Conservation (phyloP, 2,329 filamentous ascomycete species). For the Cladosporium colombiae region DNA sequence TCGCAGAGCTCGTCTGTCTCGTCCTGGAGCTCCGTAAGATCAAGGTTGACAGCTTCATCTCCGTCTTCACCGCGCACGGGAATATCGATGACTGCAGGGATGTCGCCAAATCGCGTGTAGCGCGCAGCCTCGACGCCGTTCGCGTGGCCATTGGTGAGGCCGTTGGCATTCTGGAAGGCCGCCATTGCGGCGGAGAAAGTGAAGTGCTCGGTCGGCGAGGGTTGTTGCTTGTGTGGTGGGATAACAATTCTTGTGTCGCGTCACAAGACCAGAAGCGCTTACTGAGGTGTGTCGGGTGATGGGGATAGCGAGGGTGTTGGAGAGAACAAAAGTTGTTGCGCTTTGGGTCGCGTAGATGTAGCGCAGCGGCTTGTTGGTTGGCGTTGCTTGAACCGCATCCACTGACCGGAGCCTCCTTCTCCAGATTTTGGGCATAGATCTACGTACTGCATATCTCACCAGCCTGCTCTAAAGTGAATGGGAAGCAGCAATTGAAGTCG, state of each 20-base stretch:
- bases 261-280: not conserved
- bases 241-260: not conserved
- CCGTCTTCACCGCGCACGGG: slow-evolving; percentile 63
- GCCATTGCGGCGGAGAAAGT: slow-evolving; percentile 48
- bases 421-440: not conserved
- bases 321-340: slow-evolving; percentile 9
- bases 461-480: not conserved
- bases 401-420: not conserved
- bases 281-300: not conserved
- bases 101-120: slow-evolving; percentile 59
- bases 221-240: not conserved
- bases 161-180: slow-evolving; percentile 31
- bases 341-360: not conserved
- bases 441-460: not conserved
- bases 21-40: slow-evolving; percentile 85
- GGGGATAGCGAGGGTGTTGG: not conserved
- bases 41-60: slow-evolving; percentile 81
- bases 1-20: slow-evolving; percentile 92
- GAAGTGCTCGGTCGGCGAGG: slow-evolving; percentile 15
- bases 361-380: not conserved
- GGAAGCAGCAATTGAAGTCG: not conserved
- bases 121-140: slow-evolving; percentile 23
- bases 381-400: not conserved
- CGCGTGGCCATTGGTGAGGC: slow-evolving; percentile 43
- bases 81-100: slow-evolving; percentile 65